phyloP scores from a whole-genome alignment of 352 stramenopile genomes.

The Pythium chondricola region DNA sequence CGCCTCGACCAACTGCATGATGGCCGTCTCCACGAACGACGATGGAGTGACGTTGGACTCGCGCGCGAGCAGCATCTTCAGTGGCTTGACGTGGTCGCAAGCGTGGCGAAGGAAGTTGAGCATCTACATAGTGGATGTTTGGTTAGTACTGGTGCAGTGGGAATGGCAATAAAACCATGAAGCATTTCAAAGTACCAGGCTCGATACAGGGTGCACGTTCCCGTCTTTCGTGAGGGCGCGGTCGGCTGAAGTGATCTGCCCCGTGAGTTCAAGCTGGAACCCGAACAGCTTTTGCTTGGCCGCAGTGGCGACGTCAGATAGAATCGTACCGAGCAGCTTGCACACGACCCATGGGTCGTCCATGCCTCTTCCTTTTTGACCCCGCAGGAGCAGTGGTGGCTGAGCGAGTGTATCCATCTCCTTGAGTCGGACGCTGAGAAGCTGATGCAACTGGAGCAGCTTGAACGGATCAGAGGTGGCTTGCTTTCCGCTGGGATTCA shows the following conservation, averaged over 20 bases:
- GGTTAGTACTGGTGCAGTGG: not conserved
- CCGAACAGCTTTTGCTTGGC: constrained; percentile 58
- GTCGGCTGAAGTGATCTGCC: constrained; percentile 33
- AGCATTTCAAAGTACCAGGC: constrained; percentile 31
- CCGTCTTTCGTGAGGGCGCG: constrained; percentile 56
- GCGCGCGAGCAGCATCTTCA: constrained; percentile 49
- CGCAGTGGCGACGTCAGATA: constrained; percentile 30
- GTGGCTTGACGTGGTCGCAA: constrained; percentile 54
- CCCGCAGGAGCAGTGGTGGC: constrained; percentile 57
- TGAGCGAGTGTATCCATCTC: constrained; percentile 34
- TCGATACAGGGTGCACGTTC: constrained; percentile 74
- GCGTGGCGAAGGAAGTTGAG: constrained; percentile 72
- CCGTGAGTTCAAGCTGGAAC: constrained; percentile 57
- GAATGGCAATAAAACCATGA: not conserved
- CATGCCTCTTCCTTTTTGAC: constrained; percentile 46
- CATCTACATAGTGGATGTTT: constrained; percentile 29
- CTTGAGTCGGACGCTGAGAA: constrained; percentile 25
- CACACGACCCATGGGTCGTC: constrained; percentile 66
- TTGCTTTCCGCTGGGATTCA: constrained; percentile 2
- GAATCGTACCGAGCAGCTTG: constrained; percentile 33
- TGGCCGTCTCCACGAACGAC: constrained; percentile 53
- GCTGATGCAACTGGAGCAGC: constrained; percentile 52
- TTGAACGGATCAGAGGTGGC: constrained; percentile 31
- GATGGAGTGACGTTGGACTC: constrained; percentile 41
- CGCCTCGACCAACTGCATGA: constrained; percentile 64